Percentiles rank a stretch among this genome's conserved stretches.
Evolutionary conservation across 345 rosid genomes (phyloP).

Genomic region (Eutrema japonicum): DNA sequence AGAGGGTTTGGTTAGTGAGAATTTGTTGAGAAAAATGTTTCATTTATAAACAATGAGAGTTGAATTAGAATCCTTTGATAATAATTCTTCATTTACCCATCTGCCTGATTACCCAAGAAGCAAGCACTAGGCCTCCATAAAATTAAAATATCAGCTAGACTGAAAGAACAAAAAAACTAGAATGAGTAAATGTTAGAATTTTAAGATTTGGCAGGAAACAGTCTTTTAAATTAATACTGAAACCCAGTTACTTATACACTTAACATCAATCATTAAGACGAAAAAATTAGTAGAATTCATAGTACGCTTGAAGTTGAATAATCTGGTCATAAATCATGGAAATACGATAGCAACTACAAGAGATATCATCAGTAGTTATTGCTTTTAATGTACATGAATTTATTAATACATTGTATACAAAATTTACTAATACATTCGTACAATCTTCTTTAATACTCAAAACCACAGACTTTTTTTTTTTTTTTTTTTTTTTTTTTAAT

Average conservation of each 20-base stretch:
- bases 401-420: conserved; percentile 3
- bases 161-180: not conserved
- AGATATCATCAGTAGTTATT: not conserved
- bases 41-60: not conserved
- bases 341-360: not conserved
- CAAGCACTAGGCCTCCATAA: not conserved
- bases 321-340: not conserved
- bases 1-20: not conserved
- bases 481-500: not conserved
- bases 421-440: not conserved
- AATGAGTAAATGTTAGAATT: not conserved
- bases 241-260: not conserved
- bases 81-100: not conserved
- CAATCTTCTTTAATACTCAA: conserved; percentile 2
- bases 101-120: not conserved
- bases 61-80: not conserved
- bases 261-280: not conserved
- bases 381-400: not conserved
- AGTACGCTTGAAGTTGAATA: not conserved
- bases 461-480: not conserved
- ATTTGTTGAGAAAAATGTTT: not conserved
- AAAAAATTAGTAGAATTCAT: not conserved
- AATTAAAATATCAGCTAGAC: not conserved
- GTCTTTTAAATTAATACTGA: not conserved
- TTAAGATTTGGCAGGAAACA: conserved; percentile 9